These are phyloP conservation scores for Saccharomyces hybrid DNA, from an alignment of 1,139 yeast genomes.

Conservation along the genomic window DNA sequence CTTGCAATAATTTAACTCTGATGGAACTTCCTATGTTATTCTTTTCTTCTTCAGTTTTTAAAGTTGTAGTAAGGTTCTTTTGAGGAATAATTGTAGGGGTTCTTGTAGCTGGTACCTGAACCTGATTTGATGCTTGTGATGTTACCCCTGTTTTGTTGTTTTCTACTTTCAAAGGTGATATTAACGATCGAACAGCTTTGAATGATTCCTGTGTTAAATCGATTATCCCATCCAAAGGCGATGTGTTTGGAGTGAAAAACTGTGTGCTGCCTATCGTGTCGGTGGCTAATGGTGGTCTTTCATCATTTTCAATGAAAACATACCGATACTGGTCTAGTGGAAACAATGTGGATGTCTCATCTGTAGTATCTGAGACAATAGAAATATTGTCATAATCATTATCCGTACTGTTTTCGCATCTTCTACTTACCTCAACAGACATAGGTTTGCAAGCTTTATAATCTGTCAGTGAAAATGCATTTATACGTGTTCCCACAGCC, in stretches of 20 bases:
- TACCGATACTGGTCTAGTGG: conserved; percentile 5
- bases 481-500: not conserved
- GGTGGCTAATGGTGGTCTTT: not conserved
- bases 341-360: conserved; percentile 9
- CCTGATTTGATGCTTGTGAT: conserved; percentile 2
- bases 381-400: conserved; percentile 5
- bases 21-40: not conserved
- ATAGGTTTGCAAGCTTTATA: not conserved
- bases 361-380: conserved; percentile 15
- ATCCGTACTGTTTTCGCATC: conserved; percentile 2
- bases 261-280: conserved; percentile 5
- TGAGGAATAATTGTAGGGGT: conserved; percentile 12
- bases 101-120: conserved; percentile 30
- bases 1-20: not conserved
- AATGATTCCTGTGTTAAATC: conserved; percentile 27
- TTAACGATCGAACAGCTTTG: conserved; percentile 22
- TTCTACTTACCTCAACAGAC: not conserved
- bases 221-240: conserved; percentile 15
- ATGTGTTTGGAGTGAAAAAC: conserved; percentile 7
- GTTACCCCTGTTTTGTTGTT: not conserved
- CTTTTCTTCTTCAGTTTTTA: not conserved
- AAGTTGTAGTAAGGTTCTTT: not conserved
- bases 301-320: not conserved
- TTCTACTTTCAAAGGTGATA: conserved; percentile 24
- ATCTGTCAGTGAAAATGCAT: not conserved